Evolutionary conservation across 139 green algal species (phyloP).

Genomic region (Coelastrella sp.): DNA sequence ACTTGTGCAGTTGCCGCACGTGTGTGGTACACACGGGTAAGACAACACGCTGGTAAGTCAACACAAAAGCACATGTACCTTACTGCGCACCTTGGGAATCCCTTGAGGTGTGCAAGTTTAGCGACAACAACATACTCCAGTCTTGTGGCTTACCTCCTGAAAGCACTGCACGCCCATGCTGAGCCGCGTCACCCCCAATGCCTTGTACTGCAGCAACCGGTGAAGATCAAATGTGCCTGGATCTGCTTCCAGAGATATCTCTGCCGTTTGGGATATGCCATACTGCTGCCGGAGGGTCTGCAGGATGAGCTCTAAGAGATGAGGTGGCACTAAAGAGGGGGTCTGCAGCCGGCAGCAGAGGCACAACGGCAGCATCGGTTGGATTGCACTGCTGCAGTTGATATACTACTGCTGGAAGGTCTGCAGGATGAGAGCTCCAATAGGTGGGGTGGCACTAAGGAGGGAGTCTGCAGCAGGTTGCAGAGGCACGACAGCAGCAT

Average conservation of each 20-base stretch:
- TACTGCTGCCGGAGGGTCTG: conserved; percentile 57
- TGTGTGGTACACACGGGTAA: no score
- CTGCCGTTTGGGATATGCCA: conserved; percentile 77
- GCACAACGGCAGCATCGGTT: not conserved
- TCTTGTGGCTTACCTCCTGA: conserved; percentile 57
- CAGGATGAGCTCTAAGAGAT: conserved; percentile 80
- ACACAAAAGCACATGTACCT: no score
- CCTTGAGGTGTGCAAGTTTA: not conserved
- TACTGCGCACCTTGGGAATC: not conserved
- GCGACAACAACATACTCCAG: not conserved
- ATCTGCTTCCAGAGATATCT: conserved; percentile 96
- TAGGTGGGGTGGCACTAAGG: no score
- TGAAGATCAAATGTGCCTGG: conserved; percentile 93
- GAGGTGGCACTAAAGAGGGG: conserved; percentile 88
- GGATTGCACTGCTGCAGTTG: no score
- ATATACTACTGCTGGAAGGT: no score
- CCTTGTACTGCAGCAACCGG: conserved; percentile 81
- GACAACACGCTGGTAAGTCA: no score
- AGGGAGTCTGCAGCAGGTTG: no score
- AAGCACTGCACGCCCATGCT: conserved; percentile 94
- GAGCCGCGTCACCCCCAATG: conserved; percentile 88
- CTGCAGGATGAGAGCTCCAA: no score
- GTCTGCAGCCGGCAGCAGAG: conserved; percentile 63
- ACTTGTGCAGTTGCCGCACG: no score
- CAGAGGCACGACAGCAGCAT: no score